phyloP scores from a whole-genome alignment of 139 green algal species.

The Ulvella scutata region DNA sequence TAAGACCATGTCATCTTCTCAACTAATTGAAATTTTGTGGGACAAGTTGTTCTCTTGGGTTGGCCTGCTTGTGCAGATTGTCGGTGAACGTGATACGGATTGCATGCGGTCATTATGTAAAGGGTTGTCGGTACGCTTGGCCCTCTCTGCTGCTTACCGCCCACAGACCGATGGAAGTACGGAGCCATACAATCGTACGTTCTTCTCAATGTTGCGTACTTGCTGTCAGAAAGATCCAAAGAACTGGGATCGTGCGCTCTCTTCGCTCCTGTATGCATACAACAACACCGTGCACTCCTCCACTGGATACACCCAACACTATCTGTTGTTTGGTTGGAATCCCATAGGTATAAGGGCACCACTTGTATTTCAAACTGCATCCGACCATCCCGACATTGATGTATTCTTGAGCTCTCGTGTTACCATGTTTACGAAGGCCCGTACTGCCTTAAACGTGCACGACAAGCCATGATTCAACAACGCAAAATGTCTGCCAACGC shows the following conservation, averaged over 20 bases:
- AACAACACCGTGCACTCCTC: not conserved
- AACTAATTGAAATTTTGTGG: not conserved
- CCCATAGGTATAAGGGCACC: not conserved
- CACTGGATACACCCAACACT: not conserved
- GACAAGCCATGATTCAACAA: not conserved
- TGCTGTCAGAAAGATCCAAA: not conserved
- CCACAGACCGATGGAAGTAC: too few species aligned
- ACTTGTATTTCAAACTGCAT: not conserved
- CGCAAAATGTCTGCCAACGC: not conserved
- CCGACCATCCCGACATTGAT: not conserved
- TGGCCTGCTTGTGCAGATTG: not conserved
- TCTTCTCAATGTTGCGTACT: too few species aligned
- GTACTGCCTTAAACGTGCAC: not conserved
- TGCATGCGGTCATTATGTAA: not conserved
- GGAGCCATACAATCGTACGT: too few species aligned
- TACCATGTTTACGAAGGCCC: not conserved
- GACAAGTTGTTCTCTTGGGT: not conserved
- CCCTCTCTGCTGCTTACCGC: too few species aligned
- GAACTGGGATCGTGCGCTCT: not conserved
- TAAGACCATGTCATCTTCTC: not conserved
- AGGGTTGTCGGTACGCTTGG: not conserved
- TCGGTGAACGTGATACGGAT: not conserved
- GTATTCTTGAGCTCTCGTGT: not conserved
- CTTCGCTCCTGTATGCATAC: not conserved
- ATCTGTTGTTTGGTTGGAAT: not conserved